These are phyloP conservation scores for Balakata baccata DNA, from an alignment of 345 rosid genomes.

Conservation along the genomic window DNA sequence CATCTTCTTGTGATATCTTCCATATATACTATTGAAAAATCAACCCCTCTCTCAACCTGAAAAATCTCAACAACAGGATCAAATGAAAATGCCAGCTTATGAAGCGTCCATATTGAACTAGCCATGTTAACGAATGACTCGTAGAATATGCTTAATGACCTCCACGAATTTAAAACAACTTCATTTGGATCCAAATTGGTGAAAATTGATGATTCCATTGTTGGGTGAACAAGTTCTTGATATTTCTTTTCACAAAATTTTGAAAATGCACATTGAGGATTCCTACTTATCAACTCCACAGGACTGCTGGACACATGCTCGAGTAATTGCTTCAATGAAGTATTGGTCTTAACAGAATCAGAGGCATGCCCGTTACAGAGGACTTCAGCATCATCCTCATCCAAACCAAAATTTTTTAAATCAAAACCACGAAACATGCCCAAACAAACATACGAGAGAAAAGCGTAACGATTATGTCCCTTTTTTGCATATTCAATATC, in stretches of 20 bases:
- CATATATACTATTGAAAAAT: slow-evolving; percentile 79
- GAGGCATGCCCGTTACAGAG: slow-evolving; percentile 32
- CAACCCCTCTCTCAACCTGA: slow-evolving; percentile 77
- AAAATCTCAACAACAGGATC: slow-evolving; percentile 84
- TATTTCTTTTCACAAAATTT: slow-evolving; percentile 87
- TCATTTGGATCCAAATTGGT: slow-evolving; percentile 63
- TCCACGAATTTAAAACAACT: slow-evolving; percentile 80
- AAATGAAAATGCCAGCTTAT: slow-evolving; percentile 72
- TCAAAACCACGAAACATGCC: slow-evolving; percentile 80
- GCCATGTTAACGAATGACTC: slow-evolving; percentile 83
- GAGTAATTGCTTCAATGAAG: slow-evolving; percentile 57
- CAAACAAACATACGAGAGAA: slow-evolving; percentile 73
- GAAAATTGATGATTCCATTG: slow-evolving; percentile 86
- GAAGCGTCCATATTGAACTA: slow-evolving; percentile 78
- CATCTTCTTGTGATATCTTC: slow-evolving; percentile 59
- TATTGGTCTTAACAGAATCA: slow-evolving; percentile 23
- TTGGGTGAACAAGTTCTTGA: slow-evolving; percentile 75
- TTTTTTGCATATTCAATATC: slow-evolving; percentile 50
- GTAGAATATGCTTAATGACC: slow-evolving; percentile 61
- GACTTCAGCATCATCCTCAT: slow-evolving; percentile 25
- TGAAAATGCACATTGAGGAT: slow-evolving; percentile 60
- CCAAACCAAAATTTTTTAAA: slow-evolving; percentile 42
- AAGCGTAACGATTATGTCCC: slow-evolving; percentile 61
- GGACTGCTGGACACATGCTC: slow-evolving; percentile 79
- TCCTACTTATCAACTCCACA: slow-evolving; percentile 68